Evolutionary conservation across 768 basidiomycete genomes (phyloP).

Genomic region (Naganishia vaughanmartiniae): DNA sequence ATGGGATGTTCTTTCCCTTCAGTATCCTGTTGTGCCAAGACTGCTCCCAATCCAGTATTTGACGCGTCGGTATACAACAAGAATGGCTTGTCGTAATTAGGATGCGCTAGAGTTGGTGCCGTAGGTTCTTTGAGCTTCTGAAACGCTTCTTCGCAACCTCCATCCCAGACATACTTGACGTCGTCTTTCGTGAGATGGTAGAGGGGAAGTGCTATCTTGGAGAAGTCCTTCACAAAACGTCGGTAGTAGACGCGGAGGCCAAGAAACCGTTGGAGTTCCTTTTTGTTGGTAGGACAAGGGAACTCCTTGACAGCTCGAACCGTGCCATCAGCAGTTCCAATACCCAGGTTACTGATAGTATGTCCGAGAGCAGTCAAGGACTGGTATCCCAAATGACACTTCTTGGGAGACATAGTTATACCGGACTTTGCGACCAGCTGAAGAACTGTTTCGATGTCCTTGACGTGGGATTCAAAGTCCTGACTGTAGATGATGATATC

Average conservation of each 20-base stretch:
- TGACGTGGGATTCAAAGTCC: no score
- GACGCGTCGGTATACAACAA: no score
- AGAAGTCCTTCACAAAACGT: slow-evolving; percentile 34
- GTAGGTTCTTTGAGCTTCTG: no score
- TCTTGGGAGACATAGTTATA: slow-evolving; percentile 10
- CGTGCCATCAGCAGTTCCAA: slow-evolving; percentile 4
- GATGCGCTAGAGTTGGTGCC: no score
- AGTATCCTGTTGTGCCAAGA: slow-evolving; percentile 12
- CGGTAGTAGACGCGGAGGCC: no score
- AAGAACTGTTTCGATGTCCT: slow-evolving; percentile 37
- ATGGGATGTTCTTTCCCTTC: background rate
- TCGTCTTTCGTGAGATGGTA: slow-evolving; percentile 26
- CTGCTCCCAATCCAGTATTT: slow-evolving; percentile 11
- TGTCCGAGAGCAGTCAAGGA: slow-evolving; percentile 18
- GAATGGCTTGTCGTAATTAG: no score
- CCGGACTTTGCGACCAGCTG: slow-evolving; percentile 9
- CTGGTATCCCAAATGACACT: slow-evolving; percentile 17
- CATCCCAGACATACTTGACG: no score
- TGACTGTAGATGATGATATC: slow-evolving; percentile 29
- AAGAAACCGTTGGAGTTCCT: slow-evolving; percentile 19
- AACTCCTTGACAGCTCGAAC: slow-evolving; percentile 11
- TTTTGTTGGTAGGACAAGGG: background rate
- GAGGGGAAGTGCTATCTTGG: slow-evolving; percentile 30
- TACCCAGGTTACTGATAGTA: slow-evolving; percentile 20
- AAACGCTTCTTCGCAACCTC: no score